phyloP scores from a whole-genome alignment of 305 asterid genomes.

The Fraxinus velutina region DNA sequence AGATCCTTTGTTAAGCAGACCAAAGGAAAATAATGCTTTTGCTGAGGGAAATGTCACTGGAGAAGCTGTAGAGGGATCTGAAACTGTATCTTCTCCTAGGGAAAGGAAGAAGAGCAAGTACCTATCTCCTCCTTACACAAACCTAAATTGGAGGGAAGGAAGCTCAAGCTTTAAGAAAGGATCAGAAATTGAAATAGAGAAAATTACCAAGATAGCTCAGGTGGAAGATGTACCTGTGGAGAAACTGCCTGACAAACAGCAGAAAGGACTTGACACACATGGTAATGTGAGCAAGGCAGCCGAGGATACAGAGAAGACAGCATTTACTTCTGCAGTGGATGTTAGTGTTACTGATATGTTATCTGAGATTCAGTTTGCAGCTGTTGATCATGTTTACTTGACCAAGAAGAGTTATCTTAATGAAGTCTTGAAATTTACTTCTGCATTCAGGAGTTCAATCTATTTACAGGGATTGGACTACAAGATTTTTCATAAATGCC shows the following conservation, averaged over 20 bases:
- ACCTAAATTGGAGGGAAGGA: constrained; percentile 26
- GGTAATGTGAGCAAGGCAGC: not conserved
- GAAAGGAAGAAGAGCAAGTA: constrained; percentile 83
- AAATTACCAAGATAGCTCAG: constrained; percentile 27
- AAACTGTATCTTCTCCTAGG: constrained; percentile 45
- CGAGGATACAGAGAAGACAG: constrained; percentile 19
- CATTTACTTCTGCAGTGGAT: constrained; percentile 31
- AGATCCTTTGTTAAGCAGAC: constrained; percentile 21
- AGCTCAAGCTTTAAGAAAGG: constrained; percentile 31
- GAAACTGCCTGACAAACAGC: not conserved
- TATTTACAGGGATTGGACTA: constrained; percentile 35
- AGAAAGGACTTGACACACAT: constrained; percentile 14
- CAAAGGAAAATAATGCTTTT: constrained; percentile 18
- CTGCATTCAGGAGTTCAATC: constrained; percentile 50
- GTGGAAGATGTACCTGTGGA: constrained; percentile 29
- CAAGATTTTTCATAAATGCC: constrained; percentile 21
- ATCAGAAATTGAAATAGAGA: constrained; percentile 28
- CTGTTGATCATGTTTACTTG: constrained; percentile 35
- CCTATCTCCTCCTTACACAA: constrained; percentile 68
- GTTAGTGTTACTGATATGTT: constrained; percentile 35
- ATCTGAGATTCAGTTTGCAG: constrained; percentile 38
- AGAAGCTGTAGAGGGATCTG: constrained; percentile 29
- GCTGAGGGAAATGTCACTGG: constrained; percentile 18
- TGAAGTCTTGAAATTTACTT: constrained; percentile 37
- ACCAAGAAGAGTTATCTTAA: constrained; percentile 38